These are phyloP conservation scores for Isabelozyma heimii DNA, from an alignment of 805 yeast species.

Conservation along the genomic window DNA sequence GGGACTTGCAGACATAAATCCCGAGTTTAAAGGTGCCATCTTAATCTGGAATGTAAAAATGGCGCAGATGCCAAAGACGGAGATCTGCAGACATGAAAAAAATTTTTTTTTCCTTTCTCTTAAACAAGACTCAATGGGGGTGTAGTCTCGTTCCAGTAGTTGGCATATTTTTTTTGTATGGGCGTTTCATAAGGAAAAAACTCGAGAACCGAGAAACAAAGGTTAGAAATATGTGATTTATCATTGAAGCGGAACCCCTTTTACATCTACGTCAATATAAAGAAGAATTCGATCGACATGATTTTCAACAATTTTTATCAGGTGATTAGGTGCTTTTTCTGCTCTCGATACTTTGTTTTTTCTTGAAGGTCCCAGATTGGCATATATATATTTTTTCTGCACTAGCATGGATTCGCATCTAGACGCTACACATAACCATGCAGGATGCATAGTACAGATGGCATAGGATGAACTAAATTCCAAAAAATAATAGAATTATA, in stretches of 20 bases:
- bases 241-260: too few relatives aligned
- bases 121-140: neutral
- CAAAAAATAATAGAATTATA: too few relatives aligned
- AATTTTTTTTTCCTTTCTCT: neutral
- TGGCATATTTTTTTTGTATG: neutral
- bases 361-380: neutral
- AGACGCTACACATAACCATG: neutral
- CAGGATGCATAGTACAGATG: neutral
- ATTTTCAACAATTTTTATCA: neutral
- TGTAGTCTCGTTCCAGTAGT: neutral
- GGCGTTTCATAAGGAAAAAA: neutral
- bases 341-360: neutral
- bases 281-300: neutral
- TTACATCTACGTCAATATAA: too few relatives aligned
- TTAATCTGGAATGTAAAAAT: too few relatives aligned
- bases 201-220: too few relatives aligned
- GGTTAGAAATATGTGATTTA: too few relatives aligned
- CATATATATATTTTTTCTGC: neutral
- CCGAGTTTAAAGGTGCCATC: too few relatives aligned
- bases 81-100: neutral
- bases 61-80: too few relatives aligned
- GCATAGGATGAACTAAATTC: neutral
- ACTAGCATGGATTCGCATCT: neutral
- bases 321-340: too few relatives aligned
- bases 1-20: too few relatives aligned